Percentiles rank a stretch among this genome's conserved stretches.
phyloP scores from a whole-genome alignment of 148 eudicot genomes.

The Heliamphora exappendiculata region DNA sequence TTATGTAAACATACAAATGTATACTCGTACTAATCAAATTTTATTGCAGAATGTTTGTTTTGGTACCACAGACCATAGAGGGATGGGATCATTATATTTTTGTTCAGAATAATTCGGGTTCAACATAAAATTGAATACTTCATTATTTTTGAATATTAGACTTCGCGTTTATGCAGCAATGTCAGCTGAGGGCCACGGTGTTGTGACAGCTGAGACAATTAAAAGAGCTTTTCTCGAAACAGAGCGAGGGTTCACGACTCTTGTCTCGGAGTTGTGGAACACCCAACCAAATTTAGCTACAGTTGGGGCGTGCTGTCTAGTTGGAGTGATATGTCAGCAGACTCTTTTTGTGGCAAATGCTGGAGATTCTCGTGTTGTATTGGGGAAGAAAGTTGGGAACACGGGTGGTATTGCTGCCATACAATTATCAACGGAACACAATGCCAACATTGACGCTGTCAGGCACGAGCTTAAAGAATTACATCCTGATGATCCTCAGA shows the following conservation, averaged over 20 bases:
- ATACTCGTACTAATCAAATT: not conserved
- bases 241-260: constrained; percentile 52
- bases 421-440: constrained; percentile 62
- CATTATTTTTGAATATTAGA: constrained; percentile 19
- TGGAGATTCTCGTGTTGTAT: constrained; percentile 73
- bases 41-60: not conserved
- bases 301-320: constrained; percentile 65
- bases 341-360: constrained; percentile 62
- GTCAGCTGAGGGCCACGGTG: constrained; percentile 38
- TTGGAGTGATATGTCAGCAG: constrained; percentile 47
- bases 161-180: constrained; percentile 49
- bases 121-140: not conserved
- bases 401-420: constrained; percentile 48
- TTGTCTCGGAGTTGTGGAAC: constrained; percentile 46
- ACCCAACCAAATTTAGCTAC: constrained; percentile 49
- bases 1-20: not conserved
- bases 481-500: constrained; percentile 61
- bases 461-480: constrained; percentile 48
- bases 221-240: constrained; percentile 51
- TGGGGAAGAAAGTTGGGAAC: constrained; percentile 50
- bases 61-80: not conserved
- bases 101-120: not conserved
- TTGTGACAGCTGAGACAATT: constrained; percentile 55
- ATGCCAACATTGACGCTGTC: constrained; percentile 49
- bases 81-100: not conserved